Evolutionary conservation across 2,329 filamentous ascomycete genomes (phyloP).

Genomic region (Sporothrix humicola): DNA sequence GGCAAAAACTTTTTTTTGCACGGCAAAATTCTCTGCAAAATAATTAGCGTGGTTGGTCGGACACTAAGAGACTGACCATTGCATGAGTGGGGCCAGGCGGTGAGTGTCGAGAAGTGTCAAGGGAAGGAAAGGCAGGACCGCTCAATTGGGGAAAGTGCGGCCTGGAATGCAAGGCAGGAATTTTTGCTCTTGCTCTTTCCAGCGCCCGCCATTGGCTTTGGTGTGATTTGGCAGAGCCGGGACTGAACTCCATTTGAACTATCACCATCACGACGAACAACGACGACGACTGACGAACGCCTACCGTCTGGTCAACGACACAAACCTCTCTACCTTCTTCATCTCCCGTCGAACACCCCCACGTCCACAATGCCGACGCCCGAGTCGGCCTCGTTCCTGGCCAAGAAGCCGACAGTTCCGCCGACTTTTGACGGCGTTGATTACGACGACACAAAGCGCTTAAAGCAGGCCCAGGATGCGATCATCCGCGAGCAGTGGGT

Average conservation of each 20-base stretch:
- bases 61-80: conserved; percentile 5
- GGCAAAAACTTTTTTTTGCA: conserved; percentile 37
- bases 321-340: background rate
- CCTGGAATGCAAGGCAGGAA: conserved; percentile 28
- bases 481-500: conserved; percentile 89
- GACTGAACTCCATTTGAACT: background rate
- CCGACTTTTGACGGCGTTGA: conserved; percentile 87
- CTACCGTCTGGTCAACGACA: background rate
- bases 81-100: conserved; percentile 39
- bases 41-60: conserved; percentile 38
- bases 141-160: conserved; percentile 5
- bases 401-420: conserved; percentile 80
- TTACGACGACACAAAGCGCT: conserved; percentile 78
- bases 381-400: conserved; percentile 80
- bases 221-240: conserved; percentile 3
- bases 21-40: conserved; percentile 39
- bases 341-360: background rate
- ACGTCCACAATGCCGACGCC: conserved; percentile 73
- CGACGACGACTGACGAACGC: background rate
- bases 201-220: conserved; percentile 10
- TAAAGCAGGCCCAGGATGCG: conserved; percentile 83
- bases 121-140: background rate
- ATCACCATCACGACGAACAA: background rate
- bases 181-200: background rate
- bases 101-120: conserved; percentile 33